Base-by-base conservation (phyloP, 1,284 basidiomycete species). In the Moesziomyces parantarcticus region DNA sequence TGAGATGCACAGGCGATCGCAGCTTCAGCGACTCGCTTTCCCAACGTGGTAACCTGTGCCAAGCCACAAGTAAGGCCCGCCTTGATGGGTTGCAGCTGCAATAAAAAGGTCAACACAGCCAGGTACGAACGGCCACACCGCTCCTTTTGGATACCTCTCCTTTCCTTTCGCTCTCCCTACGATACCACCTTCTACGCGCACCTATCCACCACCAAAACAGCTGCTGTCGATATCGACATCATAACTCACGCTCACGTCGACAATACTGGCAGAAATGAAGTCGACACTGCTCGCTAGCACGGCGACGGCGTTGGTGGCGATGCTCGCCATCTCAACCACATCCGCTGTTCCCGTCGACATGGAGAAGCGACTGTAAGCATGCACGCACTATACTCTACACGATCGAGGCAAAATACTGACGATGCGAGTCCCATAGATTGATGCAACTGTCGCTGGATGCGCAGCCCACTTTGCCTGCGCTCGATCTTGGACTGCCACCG, bases 341-440 rank as follows among this genome's bases (percentile, higher is more conserved):
- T 58, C 32, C 14, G 68, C 68, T 5, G 54, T 52, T 10, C 68
- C 68, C 26, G 32, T 71, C 5, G 54, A 65, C 18, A 71, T 71
- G 9, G 54, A 71, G 18, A 71, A 71, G 48, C 68, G 68, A 58
- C 50, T 71, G 61, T 68, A 58, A 68, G 65, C 46, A 54, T 42
- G 7, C 18, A 18, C 3, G 23, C 29, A 2, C 29, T 13, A 3
- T 13, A 32, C 29, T 4, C 2, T 13, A 13, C 29, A 32, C 29
- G 29, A 32, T 32, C 10, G 2, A 32, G 29, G 13, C 2, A 11
- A 29, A 10, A 29, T 29, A 29, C 29, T 29, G 29, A 29, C 29
- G 9, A 6, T 2, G 29, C 2, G 29, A 10, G 16, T n/a, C 29
- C 22, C 5, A 22, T n/a, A 62, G 59, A 14, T 41, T 56, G 42